Evolutionary conservation across 495 filamentous ascomycete genomes (phyloP), one percentile per base, ranked within the genome.

Genomic region (Daldinia concentrica): DNA sequence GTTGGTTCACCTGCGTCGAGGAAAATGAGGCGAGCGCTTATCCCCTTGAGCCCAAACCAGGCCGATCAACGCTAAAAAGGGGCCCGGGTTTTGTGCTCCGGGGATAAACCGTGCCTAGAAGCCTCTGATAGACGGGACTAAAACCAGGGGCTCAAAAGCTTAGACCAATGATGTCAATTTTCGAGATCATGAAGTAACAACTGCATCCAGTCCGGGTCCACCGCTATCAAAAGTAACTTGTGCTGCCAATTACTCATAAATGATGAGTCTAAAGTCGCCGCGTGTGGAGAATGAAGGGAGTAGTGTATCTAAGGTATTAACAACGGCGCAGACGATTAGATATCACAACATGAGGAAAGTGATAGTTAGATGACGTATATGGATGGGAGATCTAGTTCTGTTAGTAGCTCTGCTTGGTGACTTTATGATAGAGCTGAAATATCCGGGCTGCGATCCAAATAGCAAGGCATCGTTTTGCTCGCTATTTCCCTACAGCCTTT

Each of bases 1-100:
- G 19, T 24, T 14, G 43, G 1, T 48, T 48, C 19, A 24, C 43
- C 43, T 24, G 19, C 43, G 22, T 48, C 43, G 19, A 55, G 15
- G 26, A 55, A 55, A 63, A 63, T 63, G 60, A 63, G 32, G 26
- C 26, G 51, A 32, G 60, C 34, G 48, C 6, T 63, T 63, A 63
- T 63, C 60, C 60, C 60, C 60, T 63, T 55, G 60, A 54, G 50
- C 45, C 36, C 17, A 63, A 63, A 55, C 60, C 48, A 55, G 43
- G 60, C n/a, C 22, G 22, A 55, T 52, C 15, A 34, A 52, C 60
- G 60, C 60, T 63, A 63, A 52, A 52, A 63, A 54, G 19, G 32
- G n/a, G 2, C 48, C 48, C 60, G 45, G 48, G 50, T 55, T 41
- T 54, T 39, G 17, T 6, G 48, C 30, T 27, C 50, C 45, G 50